Base-by-base conservation (phyloP, 495 filamentous ascomycete genomes). In the Talaromyces trachyspermus region DNA sequence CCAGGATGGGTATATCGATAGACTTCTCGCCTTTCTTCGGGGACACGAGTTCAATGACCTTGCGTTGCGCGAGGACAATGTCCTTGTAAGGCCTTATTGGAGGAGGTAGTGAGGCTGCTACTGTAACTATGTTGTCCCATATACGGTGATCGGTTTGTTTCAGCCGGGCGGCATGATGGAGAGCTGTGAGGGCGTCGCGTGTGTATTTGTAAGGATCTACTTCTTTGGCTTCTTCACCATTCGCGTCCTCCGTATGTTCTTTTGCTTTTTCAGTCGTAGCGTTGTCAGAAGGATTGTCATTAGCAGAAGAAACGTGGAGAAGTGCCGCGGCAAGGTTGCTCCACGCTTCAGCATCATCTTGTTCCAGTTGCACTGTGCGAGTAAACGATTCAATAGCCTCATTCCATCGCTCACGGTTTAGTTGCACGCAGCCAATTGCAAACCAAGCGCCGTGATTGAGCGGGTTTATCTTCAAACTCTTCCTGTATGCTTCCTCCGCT, bases 81-180 rank as follows among this genome's bases (percentile, higher is more conserved):
- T 95, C 88, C 1, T 70, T 62, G 59, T 85, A 85, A 0, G 86
- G 77, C 0, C 85, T 83, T 19, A 49, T 54, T 0, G 89, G 89
- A 0, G 89, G 88, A 0, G 75, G 73, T 12, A 89, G 71, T 7
- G 87, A 84, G 4, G 86, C 79, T 0, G 86, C 84, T 30, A 99
- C 83, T 2, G 85, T 88, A 39, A 97, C 75, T 11, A 95, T 78
- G 57, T 99, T 99, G 51, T 95, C 87, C 90, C 89, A 96, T 52
- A 99, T 95, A 49, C 87, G 79, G 74, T 80, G 85, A 65, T 89
- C 86, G 49, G 85, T 82, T 60, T 85, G 75, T 26, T 92, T 90
- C 18, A 92, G 76, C 11, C 75, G 69, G 2, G 88, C 87, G 27
- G 89, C 92, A 44, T 83, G 80, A 55, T 90, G 89, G 57, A 95